phyloP scores from a whole-genome alignment of 345 rosid species.

The Pugionium cornutum region DNA sequence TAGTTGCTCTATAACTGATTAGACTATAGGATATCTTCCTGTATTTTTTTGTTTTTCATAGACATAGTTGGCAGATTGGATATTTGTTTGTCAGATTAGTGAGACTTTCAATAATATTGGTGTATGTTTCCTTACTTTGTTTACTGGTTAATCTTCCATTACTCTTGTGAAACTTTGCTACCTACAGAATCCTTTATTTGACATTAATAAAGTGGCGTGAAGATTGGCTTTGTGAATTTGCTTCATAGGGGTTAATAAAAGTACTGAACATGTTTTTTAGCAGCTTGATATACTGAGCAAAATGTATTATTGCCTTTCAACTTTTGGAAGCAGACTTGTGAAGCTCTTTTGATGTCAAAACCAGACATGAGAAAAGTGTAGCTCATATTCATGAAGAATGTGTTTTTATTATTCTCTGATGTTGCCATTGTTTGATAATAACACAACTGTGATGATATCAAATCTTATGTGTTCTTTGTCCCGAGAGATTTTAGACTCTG shows the following conservation, averaged over 20 bases:
- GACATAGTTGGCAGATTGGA: constrained; percentile 42
- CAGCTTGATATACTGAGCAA: constrained; percentile 19
- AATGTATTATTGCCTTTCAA: not conserved
- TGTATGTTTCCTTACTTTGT: constrained; percentile 27
- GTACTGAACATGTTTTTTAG: constrained; percentile 11
- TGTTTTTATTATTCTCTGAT: not conserved
- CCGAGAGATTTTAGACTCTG: too few species aligned
- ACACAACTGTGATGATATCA: not conserved
- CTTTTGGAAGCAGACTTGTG: not conserved
- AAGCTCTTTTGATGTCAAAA: constrained; percentile 6
- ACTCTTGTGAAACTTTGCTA: constrained; percentile 7
- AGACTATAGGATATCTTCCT: constrained; percentile 45
- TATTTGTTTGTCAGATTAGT: constrained; percentile 37
- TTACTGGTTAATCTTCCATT: not conserved
- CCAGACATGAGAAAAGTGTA: constrained; percentile 17
- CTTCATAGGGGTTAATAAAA: constrained; percentile 23
- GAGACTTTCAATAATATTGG: constrained; percentile 32
- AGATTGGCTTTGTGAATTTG: constrained; percentile 23
- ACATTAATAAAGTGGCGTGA: constrained; percentile 15
- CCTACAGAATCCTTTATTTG: constrained; percentile 21
- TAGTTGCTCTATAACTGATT: constrained; percentile 50
- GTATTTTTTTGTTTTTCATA: constrained; percentile 38
- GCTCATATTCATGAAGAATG: not conserved
- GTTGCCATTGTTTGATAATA: constrained; percentile 3
- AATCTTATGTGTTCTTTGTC: constrained; percentile 5